Percentiles rank a stretch among this genome's conserved stretches.
Conservation (phyloP, 768 basidiomycete genomes). For the Rhizopogon vulgaris region DNA sequence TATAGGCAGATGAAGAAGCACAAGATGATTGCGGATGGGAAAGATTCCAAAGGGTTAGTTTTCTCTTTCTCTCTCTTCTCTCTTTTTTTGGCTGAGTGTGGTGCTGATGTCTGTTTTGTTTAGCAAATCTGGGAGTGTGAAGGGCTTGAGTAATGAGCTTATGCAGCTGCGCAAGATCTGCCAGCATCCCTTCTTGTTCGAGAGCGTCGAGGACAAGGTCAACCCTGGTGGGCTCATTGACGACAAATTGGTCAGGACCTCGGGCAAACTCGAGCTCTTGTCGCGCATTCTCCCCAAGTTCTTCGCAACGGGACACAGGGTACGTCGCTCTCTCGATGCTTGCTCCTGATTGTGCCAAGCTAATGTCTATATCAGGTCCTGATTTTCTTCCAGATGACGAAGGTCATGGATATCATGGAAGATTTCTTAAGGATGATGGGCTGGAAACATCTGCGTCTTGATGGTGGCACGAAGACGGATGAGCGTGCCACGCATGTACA, state of each 20-base stretch:
- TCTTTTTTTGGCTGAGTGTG: not conserved
- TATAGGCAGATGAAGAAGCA: constrained; percentile 98
- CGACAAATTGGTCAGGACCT: constrained; percentile 77
- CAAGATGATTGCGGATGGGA: constrained; percentile 92
- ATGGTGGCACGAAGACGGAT: constrained; percentile 94
- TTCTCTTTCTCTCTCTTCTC: not conserved
- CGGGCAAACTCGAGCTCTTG: constrained; percentile 92
- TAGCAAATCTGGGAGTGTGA: constrained; percentile 74
- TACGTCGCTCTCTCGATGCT: constrained; percentile 24
- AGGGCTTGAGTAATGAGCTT: constrained; percentile 88
- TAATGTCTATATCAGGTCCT: constrained; percentile 53
- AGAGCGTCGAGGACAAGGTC: constrained; percentile 91
- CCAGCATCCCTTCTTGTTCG: constrained; percentile 95
- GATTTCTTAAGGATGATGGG: constrained; percentile 87
- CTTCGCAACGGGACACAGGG: constrained; percentile 86
- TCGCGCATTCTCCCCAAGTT: constrained; percentile 92
- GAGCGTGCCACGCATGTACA: constrained; percentile 86
- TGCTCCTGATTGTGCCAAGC: not conserved
- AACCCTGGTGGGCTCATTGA: constrained; percentile 78
- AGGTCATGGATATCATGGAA: constrained; percentile 98
- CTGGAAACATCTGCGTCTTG: constrained; percentile 87
- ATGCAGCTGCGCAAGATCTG: constrained; percentile 99
- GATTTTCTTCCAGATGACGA: constrained; percentile 99
- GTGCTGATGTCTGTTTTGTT: constrained; percentile 4
- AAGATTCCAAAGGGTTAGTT: constrained; percentile 65